These are phyloP conservation scores for Apiospora phragmitis DNA, from an alignment of 2,329 filamentous ascomycete genomes.

Conservation along the genomic window DNA sequence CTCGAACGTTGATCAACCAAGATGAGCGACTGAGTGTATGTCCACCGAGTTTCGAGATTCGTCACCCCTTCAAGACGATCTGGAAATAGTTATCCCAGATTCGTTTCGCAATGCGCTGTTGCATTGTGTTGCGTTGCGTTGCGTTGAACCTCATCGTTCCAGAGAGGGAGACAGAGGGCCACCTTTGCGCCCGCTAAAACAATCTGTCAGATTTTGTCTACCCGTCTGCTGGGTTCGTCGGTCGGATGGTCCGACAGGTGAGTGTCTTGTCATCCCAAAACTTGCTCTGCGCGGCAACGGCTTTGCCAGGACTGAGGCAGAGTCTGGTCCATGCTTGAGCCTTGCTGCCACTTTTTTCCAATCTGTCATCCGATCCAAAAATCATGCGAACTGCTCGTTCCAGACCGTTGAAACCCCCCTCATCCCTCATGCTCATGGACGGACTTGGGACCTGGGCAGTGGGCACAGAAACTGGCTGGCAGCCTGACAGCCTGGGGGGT, in stretches of 20 bases:
- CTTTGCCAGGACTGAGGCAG: background rate
- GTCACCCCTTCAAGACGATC: background rate
- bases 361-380: background rate
- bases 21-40: background rate
- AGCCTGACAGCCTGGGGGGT: background rate
- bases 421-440: background rate
- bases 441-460: background rate
- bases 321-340: background rate
- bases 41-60: background rate
- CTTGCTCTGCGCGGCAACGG: background rate
- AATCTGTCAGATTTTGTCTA: conserved; percentile 1
- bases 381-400: conserved; percentile 5
- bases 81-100: background rate
- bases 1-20: conserved; percentile 1
- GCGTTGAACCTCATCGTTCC: background rate
- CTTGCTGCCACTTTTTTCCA: conserved; percentile 1
- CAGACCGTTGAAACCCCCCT: background rate
- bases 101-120: background rate
- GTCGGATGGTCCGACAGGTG: background rate
- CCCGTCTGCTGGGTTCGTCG: background rate
- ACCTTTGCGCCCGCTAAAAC: background rate
- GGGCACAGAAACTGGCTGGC: too few species aligned
- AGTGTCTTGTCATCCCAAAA: background rate
- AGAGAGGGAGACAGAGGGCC: background rate
- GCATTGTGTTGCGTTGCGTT: background rate